These are phyloP conservation scores for Syzygium oleosum DNA, from an alignment of 345 rosid species.

Conservation along the genomic window DNA sequence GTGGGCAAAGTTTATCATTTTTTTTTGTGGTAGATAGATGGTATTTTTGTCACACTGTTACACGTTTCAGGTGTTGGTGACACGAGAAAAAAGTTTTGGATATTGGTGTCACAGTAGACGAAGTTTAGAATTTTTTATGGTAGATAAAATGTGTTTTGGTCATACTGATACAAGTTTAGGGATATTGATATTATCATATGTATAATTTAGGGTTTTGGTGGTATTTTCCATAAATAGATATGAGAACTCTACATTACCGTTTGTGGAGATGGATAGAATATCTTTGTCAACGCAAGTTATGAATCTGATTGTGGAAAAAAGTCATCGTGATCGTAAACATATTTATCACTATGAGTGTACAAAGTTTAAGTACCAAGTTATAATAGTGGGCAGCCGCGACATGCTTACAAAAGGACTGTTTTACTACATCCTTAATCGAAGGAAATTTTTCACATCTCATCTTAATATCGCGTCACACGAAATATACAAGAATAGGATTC, in stretches of 20 bases:
- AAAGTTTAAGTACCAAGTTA: too few species aligned
- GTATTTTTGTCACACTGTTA: too few species aligned
- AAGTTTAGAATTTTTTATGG: background rate
- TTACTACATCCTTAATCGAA: background rate
- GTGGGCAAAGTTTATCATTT: background rate
- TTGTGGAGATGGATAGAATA: background rate
- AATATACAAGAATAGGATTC: background rate
- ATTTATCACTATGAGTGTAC: too few species aligned
- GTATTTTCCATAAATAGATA: background rate
- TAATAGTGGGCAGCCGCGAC: background rate
- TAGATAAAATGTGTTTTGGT: background rate
- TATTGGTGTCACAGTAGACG: background rate
- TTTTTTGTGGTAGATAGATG: background rate
- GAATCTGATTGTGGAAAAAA: background rate
- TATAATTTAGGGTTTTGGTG: background rate
- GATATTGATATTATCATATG: background rate
- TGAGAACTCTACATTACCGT: background rate
- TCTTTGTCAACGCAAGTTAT: background rate
- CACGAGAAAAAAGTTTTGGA: background rate
- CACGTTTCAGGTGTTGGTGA: background rate
- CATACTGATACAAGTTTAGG: too few species aligned
- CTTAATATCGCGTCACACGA: background rate
- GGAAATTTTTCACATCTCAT: background rate
- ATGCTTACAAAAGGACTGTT: background rate
- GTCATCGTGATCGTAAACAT: too few species aligned